Percentiles rank a stretch among this genome's conserved stretches.
Conservation (phyloP, 495 filamentous ascomycete genomes). For the Talaromyces ruber region DNA sequence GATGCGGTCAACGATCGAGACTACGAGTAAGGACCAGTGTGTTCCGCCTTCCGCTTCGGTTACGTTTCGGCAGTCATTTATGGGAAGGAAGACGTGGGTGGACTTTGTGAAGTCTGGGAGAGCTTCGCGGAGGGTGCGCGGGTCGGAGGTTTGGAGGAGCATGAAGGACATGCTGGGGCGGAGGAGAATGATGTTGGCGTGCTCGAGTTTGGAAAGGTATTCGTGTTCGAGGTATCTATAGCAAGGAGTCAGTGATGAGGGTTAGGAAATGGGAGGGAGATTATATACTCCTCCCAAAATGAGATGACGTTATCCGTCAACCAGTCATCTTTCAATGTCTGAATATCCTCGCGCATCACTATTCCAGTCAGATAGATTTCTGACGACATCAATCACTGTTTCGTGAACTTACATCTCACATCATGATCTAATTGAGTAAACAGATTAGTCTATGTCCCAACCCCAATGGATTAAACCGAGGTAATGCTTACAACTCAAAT, state of each 20-base stretch:
- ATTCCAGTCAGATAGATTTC: not conserved
- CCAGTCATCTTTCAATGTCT: conserved; percentile 86
- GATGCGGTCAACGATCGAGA: conserved; percentile 78
- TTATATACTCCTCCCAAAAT: conserved; percentile 92
- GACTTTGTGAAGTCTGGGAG: conserved; percentile 61
- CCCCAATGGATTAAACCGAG: not conserved
- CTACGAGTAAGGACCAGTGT: conserved; percentile 92
- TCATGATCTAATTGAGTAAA: conserved; percentile 47
- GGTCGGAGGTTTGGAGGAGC: conserved; percentile 74
- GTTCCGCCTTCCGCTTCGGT: conserved; percentile 75
- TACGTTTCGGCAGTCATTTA: conserved; percentile 80
- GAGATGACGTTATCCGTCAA: conserved; percentile 98
- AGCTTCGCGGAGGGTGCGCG: conserved; percentile 52
- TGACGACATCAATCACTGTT: not conserved
- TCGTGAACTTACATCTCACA: conserved; percentile 51
- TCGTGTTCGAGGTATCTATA: conserved; percentile 83
- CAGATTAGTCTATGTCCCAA: conserved; percentile 8
- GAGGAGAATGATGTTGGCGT: conserved; percentile 82
- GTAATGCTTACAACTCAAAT: conserved; percentile 56
- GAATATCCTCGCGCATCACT: conserved; percentile 82
- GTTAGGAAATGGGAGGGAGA: not conserved
- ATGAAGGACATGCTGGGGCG: conserved; percentile 92
- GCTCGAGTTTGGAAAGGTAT: conserved; percentile 62
- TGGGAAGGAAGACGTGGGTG: conserved; percentile 93
- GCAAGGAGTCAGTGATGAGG: not conserved